phyloP scores from a whole-genome alignment of 2,329 filamentous ascomycete species.

The Tolypocladium album region DNA sequence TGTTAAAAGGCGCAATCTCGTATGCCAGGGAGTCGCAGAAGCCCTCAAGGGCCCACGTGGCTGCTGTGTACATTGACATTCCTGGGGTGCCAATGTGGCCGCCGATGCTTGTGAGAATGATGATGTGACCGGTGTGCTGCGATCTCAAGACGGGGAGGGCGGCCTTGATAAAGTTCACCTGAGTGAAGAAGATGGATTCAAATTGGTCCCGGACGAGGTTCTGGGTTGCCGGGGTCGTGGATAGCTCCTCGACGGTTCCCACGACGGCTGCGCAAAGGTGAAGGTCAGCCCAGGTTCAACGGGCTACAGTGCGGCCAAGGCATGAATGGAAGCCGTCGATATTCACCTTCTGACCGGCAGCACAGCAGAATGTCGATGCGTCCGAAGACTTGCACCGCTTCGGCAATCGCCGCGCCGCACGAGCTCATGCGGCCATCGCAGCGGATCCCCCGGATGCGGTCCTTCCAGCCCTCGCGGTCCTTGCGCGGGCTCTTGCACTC shows the following conservation, averaged over 20 bases:
- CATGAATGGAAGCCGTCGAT: neutral
- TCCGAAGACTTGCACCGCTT: slow-evolving; percentile 75
- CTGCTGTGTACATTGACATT: slow-evolving; percentile 81
- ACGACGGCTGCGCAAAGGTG: slow-evolving; percentile 54
- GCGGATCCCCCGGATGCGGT: slow-evolving; percentile 57
- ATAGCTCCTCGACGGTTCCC: slow-evolving; percentile 83
- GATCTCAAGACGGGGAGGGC: slow-evolving; percentile 68
- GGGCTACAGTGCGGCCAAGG: no score
- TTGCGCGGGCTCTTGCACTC: slow-evolving; percentile 53
- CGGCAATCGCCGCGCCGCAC: slow-evolving; percentile 77
- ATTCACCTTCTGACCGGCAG: slow-evolving; percentile 71
- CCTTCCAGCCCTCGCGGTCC: slow-evolving; percentile 67
- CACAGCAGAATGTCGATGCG: slow-evolving; percentile 84
- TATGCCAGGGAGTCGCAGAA: slow-evolving; percentile 94
- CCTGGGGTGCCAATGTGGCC: slow-evolving; percentile 90
- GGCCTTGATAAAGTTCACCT: slow-evolving; percentile 92
- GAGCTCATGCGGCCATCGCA: slow-evolving; percentile 57
- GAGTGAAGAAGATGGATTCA: slow-evolving; percentile 88
- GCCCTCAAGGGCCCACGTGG: slow-evolving; percentile 89
- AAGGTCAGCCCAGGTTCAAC: slow-evolving; percentile 3
- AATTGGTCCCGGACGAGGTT: slow-evolving; percentile 85
- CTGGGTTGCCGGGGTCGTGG: slow-evolving; percentile 58
- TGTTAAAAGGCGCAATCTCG: slow-evolving; percentile 92
- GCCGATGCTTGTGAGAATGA: slow-evolving; percentile 80
- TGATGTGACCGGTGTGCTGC: slow-evolving; percentile 78